These are phyloP conservation scores for Aurantiochytrium sp. DNA, from an alignment of 108 stramenopile species.

Conservation along the genomic window DNA sequence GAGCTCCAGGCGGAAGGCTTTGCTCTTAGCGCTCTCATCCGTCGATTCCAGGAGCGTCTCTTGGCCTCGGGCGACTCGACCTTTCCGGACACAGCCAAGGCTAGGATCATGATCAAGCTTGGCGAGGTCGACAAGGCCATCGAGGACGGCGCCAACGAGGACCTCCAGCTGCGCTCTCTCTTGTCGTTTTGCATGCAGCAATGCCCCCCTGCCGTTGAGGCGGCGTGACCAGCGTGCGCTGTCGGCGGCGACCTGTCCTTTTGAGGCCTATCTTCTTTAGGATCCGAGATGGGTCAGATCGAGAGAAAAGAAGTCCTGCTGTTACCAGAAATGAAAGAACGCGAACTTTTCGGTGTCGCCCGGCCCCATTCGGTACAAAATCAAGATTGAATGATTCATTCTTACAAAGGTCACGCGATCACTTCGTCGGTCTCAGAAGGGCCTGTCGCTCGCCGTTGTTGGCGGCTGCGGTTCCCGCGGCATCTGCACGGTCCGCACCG, in stretches of 20 bases:
- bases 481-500: neutral
- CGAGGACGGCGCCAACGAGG: constrained; percentile 90
- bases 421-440: neutral
- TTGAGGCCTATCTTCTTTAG: no score
- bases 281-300: no score
- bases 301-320: no score
- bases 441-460: neutral
- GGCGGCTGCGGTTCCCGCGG: neutral
- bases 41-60: constrained; percentile 41
- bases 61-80: constrained; percentile 50
- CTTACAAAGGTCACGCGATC: no score
- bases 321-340: no score
- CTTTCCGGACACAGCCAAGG: constrained; percentile 68
- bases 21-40: constrained; percentile 69
- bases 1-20: constrained; percentile 76
- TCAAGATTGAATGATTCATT: no score
- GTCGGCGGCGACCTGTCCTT: no score
- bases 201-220: neutral
- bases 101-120: constrained; percentile 73
- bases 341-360: no score
- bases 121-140: constrained; percentile 85
- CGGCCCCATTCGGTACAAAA: no score
- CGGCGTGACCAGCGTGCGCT: no score
- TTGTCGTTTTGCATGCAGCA: constrained; percentile 26
- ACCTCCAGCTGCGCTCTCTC: constrained; percentile 84